Percentiles rank a stretch among this genome's conserved stretches.
Conservation (phyloP, 306 rosid species). For the Quercus mongolica region DNA sequence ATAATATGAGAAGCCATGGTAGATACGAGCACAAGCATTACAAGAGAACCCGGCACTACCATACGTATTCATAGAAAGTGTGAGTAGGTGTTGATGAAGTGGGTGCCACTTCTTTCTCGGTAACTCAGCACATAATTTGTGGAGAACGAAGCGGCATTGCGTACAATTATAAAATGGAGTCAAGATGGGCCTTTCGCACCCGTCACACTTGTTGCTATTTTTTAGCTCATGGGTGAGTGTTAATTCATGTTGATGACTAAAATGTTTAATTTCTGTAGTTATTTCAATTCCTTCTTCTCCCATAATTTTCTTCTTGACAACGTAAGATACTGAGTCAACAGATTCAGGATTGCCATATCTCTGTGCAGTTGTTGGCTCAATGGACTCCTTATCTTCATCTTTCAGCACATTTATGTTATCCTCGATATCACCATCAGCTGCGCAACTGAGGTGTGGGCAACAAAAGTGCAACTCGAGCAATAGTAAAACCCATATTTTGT, state of each 20-base stretch:
- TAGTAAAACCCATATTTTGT: not conserved
- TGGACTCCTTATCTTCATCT: too few relatives aligned
- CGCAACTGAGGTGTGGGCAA: not conserved
- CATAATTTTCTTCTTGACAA: not conserved
- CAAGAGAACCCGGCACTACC: accelerated
- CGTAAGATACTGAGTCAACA: not conserved
- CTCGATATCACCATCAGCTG: too few relatives aligned
- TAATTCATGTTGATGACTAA: not conserved
- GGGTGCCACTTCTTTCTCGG: not conserved
- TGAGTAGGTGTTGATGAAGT: not conserved
- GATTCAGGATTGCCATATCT: not conserved
- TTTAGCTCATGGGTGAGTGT: not conserved
- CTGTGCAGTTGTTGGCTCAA: too few relatives aligned
- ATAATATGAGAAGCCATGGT: not conserved
- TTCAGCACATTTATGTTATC: too few relatives aligned
- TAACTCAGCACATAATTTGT: not conserved
- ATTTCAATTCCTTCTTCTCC: not conserved
- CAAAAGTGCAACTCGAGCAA: not conserved
- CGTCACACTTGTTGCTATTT: not conserved
- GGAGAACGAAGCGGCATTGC: not conserved
- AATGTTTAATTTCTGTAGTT: not conserved
- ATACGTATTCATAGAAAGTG: not conserved
- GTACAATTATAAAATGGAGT: not conserved
- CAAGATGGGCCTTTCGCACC: not conserved
- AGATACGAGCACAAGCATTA: accelerated